Evolutionary conservation across 2,329 filamentous ascomycete genomes (phyloP), one percentile per base, ranked within the genome.

Genomic region (Diaporthe helianthi): DNA sequence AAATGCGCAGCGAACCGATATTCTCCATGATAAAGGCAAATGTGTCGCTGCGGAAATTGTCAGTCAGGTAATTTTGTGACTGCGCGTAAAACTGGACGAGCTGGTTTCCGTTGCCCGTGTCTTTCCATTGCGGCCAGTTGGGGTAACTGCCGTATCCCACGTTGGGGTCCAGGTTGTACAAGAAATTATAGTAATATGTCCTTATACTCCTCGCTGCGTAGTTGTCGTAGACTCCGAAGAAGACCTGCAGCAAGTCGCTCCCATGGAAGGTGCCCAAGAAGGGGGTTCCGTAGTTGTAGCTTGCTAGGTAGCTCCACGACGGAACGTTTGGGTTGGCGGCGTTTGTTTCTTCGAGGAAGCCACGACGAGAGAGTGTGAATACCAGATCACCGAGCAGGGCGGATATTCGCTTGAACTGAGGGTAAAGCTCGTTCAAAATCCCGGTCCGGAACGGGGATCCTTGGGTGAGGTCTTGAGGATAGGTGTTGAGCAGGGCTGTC

Each of bases 251-350:
- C 1, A 94, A 74, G 73, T 94, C 92, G 1, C 85, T 88, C 17
- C 80, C 90, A 77, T 96, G 93, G 79, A 93, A 92, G 0, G 92
- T 94, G 22, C 93, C 93, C 0, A 95, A 78, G 58, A 94, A 79
- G 0, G 92, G 90, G 0, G 89, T 90, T 12, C 90, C 90, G 76
- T 90, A 88, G 80, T 91, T 79, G 79, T 94, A 94, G 0, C 88
- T 90, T 0, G 90, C 81, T 1, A 96, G 85, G 79, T 94, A 96
- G 0, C 90, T 93, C 92, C 92, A 96, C 1, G 83, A 81, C 0
- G 89, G 88, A 0, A 93, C 87, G 38, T 79, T 73, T 0, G 89
- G 89, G 71, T 88, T 84, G 15, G 81, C 79, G 1, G 79, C 66
- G 0, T 77, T 75, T 1, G 87, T 78, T 0, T 75, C 69, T 15